phyloP scores from a whole-genome alignment of 2,329 filamentous ascomycete genomes.

The Monilinia polystroma region DNA sequence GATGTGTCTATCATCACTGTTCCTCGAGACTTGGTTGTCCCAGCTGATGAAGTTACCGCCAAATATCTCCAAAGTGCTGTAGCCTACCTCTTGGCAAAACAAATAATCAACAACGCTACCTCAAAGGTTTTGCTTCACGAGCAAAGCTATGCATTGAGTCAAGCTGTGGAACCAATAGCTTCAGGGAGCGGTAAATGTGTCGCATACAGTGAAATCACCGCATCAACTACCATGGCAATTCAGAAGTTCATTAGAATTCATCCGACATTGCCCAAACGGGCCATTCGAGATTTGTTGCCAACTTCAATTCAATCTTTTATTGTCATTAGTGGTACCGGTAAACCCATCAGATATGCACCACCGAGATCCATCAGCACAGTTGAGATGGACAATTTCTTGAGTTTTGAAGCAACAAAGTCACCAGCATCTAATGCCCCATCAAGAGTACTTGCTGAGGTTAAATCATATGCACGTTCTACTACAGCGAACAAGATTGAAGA shows the following conservation, averaged over 20 bases:
- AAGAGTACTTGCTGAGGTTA: not conserved
- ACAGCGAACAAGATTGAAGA: not conserved
- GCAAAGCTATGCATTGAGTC: conserved; percentile 3
- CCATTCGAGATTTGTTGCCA: conserved; percentile 12
- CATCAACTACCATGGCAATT: not conserved
- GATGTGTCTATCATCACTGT: conserved; percentile 7
- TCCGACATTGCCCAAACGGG: conserved; percentile 21
- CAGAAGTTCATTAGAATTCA: not conserved
- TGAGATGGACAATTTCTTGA: not conserved
- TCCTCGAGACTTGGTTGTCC: not conserved
- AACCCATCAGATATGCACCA: not conserved
- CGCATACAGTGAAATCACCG: not conserved
- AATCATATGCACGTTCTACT: conserved; percentile 1
- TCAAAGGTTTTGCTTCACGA: conserved; percentile 6
- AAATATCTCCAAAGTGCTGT: conserved; percentile 1
- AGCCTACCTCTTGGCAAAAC: conserved; percentile 12
- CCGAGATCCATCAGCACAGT: not conserved
- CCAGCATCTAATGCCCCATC: not conserved
- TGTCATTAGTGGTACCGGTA: conserved; percentile 12
- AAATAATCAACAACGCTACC: not conserved
- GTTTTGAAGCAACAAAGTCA: not conserved
- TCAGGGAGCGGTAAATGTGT: not conserved
- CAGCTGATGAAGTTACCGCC: not conserved
- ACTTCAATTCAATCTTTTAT: conserved; percentile 8
- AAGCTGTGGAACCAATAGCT: conserved; percentile 10